These are phyloP conservation scores for Leccinum boreale DNA, from an alignment of 768 basidiomycete species.

Conservation along the genomic window DNA sequence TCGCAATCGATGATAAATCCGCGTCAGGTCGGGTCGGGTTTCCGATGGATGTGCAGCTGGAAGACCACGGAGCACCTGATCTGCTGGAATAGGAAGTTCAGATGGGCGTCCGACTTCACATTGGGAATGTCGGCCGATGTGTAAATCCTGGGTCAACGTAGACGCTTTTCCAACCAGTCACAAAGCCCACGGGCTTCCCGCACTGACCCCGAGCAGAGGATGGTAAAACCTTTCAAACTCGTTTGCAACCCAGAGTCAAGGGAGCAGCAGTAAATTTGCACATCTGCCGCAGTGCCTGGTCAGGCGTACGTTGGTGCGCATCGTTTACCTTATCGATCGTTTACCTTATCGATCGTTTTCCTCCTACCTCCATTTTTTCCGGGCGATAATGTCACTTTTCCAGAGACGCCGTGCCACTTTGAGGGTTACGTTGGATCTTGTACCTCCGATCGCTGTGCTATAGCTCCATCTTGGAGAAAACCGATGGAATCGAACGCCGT, in stretches of 20 bases:
- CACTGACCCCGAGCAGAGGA: constrained; percentile 60
- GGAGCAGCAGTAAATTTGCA: constrained; percentile 71
- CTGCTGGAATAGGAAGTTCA: constrained; percentile 68
- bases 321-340: background rate
- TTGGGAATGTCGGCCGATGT: constrained; percentile 76
- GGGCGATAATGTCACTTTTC: constrained; percentile 62
- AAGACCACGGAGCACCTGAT: constrained; percentile 69
- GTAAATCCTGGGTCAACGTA: constrained; percentile 87
- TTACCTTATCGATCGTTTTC: background rate
- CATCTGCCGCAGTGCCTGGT: constrained; percentile 42
- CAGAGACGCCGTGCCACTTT: constrained; percentile 63
- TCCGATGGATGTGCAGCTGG: constrained; percentile 78
- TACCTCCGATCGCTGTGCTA: constrained; percentile 85
- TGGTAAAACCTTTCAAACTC: constrained; percentile 71
- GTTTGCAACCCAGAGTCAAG: constrained; percentile 71
- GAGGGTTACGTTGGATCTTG: constrained; percentile 72
- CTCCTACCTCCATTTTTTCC: constrained; percentile 59
- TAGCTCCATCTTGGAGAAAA: constrained; percentile 72
- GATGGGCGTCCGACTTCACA: constrained; percentile 71
- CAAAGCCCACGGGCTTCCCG: constrained; percentile 64
- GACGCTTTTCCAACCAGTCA: constrained; percentile 80
- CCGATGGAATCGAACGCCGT: constrained; percentile 56
- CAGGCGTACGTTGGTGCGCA: background rate
- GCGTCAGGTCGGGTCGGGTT: constrained; percentile 48
- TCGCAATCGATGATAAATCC: background rate